Conservation (phyloP, 2,329 filamentous ascomycete species). For the Epicoccum sorghinum region DNA sequence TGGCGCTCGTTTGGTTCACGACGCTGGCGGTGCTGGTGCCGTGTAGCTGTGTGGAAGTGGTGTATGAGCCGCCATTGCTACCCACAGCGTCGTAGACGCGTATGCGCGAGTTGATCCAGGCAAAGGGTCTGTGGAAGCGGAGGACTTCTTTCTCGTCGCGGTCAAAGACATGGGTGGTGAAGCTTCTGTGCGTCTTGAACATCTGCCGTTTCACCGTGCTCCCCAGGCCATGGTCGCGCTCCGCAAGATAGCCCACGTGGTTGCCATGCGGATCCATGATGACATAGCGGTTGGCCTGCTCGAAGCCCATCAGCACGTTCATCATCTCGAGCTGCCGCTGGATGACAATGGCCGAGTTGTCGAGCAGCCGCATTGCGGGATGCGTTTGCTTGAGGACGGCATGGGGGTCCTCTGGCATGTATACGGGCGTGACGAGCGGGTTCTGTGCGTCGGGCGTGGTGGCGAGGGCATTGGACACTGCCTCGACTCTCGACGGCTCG, state of each 20-base stretch:
- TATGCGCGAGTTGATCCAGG: conserved; percentile 66
- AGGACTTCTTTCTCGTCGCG: conserved; percentile 65
- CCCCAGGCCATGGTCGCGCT: conserved; percentile 65
- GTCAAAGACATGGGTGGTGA: conserved; percentile 70
- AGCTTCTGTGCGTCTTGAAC: conserved; percentile 67
- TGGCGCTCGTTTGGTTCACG: conserved; percentile 53
- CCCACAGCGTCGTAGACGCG: conserved; percentile 45
- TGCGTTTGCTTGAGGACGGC: conserved; percentile 64
- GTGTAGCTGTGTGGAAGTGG: conserved; percentile 53
- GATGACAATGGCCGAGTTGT: conserved; percentile 67
- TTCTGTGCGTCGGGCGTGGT: conserved; percentile 51
- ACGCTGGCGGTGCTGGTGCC: conserved; percentile 52
- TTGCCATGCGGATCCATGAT: conserved; percentile 69
- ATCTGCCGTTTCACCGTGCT: conserved; percentile 64
- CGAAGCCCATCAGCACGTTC: conserved; percentile 70
- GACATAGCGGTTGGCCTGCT: conserved; percentile 70
- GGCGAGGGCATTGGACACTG: conserved; percentile 54
- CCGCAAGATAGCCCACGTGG: conserved; percentile 68
- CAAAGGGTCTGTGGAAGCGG: conserved; percentile 66
- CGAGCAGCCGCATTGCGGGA: conserved; percentile 62
- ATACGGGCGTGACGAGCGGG: conserved; percentile 63
- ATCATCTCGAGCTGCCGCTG: conserved; percentile 69
- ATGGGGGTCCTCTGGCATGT: conserved; percentile 66
- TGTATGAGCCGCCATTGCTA: conserved; percentile 33
- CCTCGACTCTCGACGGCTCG: conserved; percentile 46